Evolutionary conservation across 2,329 filamentous ascomycete species (phyloP), one percentile per base, ranked within the genome.

Genomic region (Aaosphaeria pasadenensis): DNA sequence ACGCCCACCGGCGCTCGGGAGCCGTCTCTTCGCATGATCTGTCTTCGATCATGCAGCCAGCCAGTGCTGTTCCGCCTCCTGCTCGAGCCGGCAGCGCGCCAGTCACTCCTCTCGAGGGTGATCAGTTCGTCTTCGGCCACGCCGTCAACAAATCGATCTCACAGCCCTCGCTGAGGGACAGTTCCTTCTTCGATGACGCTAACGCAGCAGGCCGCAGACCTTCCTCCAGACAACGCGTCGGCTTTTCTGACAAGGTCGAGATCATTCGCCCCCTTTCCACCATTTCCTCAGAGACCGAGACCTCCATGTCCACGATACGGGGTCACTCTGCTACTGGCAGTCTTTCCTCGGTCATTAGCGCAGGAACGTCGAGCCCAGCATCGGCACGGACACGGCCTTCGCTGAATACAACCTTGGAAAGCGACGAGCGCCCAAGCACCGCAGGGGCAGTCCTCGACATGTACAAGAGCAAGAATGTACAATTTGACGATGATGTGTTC

Each of bases 1-100:
- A 95, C 70, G 83, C 82, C 13, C 91, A 96, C 66, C 83, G 89
- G 50, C 84, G 92, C 51, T 96, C 91, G 29, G 79, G 74, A 51
- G 88, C 89, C 4, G 85, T 96, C 44, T 96, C 91, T 1, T 88
- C 85, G 48, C 88, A 92, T 63, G 91, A 96, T 63, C 72, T 96
- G 24, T 83, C 84, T 7, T 75, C 80, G 36, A 85, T 91, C 32
- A 76, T 91, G 55, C 82, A 83, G 45, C 80, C 84, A 13, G 70
- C 74, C 3, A 79, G 77, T 29, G 74, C 80, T 39, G 77, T 78
- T 43, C 66, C 78, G 11, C 73, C 77, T 41, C 71, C 77, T 73
- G 17, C 17, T 24, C 55, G 77, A 44, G 79, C 80, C 5, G 85
- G 76, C 58, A 90, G 85, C 60, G 85, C 85, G 11, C 83, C 83